phyloP scores from a whole-genome alignment of 306 rosid genomes.

The Citrullus amarus region DNA sequence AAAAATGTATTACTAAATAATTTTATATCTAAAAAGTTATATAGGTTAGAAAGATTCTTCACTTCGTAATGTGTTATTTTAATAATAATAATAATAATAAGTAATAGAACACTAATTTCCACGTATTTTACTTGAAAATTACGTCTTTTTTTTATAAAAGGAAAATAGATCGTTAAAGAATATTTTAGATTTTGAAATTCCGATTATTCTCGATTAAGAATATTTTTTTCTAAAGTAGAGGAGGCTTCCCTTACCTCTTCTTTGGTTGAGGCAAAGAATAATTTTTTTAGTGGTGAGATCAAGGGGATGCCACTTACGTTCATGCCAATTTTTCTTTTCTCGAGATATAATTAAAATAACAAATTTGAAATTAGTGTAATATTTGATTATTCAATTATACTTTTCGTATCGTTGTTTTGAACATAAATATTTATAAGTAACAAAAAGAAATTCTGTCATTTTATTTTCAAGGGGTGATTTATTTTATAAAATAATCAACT shows the following conservation, averaged over 20 bases:
- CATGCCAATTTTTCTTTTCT: not conserved
- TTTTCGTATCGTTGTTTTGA: not conserved
- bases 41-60: too few species aligned
- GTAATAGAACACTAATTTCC: too few species aligned
- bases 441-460: too few species aligned
- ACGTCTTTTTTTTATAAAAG: too few species aligned
- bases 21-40: too few species aligned
- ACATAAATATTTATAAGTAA: not conserved
- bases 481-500: not conserved
- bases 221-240: not conserved
- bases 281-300: not conserved
- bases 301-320: not conserved
- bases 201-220: not conserved
- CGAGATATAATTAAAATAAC: not conserved
- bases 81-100: too few species aligned
- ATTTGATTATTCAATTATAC: too few species aligned
- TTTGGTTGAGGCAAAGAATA: not conserved
- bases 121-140: too few species aligned
- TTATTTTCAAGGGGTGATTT: not conserved
- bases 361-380: not conserved
- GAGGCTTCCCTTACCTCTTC: not conserved
- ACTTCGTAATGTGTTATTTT: too few species aligned
- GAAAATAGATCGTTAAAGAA: too few species aligned
- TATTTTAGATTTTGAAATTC: not conserved
- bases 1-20: too few species aligned